These are phyloP conservation scores for Histomonas meleagridis DNA, from an alignment of 208 protist genomes.

Conservation along the genomic window DNA sequence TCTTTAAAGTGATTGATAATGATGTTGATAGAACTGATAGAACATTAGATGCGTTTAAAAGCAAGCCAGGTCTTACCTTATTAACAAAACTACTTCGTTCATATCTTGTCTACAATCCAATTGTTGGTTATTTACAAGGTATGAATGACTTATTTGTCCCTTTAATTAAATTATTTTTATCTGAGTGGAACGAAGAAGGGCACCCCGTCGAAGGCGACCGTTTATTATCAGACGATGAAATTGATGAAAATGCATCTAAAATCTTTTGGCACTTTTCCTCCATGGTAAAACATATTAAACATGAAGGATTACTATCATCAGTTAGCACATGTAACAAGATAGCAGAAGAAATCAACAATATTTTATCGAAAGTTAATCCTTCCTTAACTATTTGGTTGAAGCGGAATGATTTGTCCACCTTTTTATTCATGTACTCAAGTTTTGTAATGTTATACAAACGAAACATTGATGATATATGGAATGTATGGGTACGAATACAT, in stretches of 20 bases:
- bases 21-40: constrained; percentile 1
- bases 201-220: no score
- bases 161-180: not conserved
- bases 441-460: not conserved
- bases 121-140: not conserved
- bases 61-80: not conserved
- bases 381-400: not conserved
- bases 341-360: not conserved
- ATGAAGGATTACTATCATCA: not conserved
- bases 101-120: not conserved
- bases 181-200: not conserved
- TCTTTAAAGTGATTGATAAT: not conserved
- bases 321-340: not conserved
- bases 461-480: not conserved
- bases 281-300: not conserved
- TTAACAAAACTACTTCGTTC: not conserved
- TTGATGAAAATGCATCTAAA: not conserved
- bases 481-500: not conserved
- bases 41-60: not conserved
- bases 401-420: not conserved
- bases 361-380: not conserved
- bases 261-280: not conserved
- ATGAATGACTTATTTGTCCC: constrained; percentile 19
- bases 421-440: not conserved
- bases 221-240: not conserved